phyloP scores from a whole-genome alignment of 2,329 filamentous ascomycete genomes.

The Fusarium metavorans region DNA sequence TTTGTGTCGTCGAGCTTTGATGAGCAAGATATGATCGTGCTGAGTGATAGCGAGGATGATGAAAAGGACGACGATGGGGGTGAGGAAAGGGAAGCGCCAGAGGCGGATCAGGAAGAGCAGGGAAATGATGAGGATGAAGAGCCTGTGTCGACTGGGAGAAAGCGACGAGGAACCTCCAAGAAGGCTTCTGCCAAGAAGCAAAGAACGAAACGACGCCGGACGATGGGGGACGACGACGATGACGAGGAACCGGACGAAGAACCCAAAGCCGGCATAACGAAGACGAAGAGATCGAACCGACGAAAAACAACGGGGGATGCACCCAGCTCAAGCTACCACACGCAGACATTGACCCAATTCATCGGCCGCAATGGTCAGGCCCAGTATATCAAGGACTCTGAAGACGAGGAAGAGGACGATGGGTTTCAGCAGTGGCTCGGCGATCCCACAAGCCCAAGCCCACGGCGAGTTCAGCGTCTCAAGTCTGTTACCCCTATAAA shows the following conservation, averaged over 20 bases:
- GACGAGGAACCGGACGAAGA: conserved; percentile 4
- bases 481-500: conserved; percentile 19
- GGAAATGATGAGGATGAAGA: conserved; percentile 34
- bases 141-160: conserved; percentile 42
- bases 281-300: conserved; percentile 31
- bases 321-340: conserved; percentile 52
- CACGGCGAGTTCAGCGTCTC: conserved; percentile 18
- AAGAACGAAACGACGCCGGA: conserved; percentile 45
- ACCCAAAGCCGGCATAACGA: conserved; percentile 27
- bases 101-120: conserved; percentile 17
- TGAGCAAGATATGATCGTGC: conserved; percentile 43
- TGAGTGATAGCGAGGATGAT: conserved; percentile 47
- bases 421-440: conserved; percentile 52
- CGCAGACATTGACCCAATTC: conserved; percentile 58
- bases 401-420: conserved; percentile 50
- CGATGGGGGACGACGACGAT: conserved; percentile 41
- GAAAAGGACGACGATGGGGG: conserved; percentile 33
- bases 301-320: conserved; percentile 50
- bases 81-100: conserved; percentile 31
- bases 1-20: conserved; percentile 54
- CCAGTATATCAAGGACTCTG: conserved; percentile 52
- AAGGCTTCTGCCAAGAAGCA: conserved; percentile 24
- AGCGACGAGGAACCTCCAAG: conserved; percentile 30
- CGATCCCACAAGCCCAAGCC: conserved; percentile 45
- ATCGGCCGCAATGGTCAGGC: conserved; percentile 39